phyloP scores from a whole-genome alignment of 257 asterid species.

The Salvia miltiorrhiza region DNA sequence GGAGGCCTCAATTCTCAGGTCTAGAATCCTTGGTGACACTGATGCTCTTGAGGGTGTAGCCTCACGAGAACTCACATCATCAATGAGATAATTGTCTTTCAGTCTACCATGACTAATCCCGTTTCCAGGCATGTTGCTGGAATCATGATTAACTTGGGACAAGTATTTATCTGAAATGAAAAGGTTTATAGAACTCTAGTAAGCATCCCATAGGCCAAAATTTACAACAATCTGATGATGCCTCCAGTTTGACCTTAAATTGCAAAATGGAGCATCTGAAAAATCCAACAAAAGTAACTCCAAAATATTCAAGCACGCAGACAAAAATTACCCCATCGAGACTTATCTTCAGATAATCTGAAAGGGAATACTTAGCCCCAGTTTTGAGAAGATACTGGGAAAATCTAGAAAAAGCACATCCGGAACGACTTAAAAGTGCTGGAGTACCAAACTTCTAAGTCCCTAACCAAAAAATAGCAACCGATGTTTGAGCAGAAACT shows the following conservation, averaged over 20 bases:
- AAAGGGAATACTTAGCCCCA: neutral
- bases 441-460: too few species aligned
- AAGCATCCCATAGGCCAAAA: constrained; percentile 8
- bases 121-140: constrained; percentile 47
- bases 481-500: neutral
- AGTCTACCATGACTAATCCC: constrained; percentile 47
- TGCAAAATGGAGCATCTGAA: neutral
- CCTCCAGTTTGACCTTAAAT: neutral
- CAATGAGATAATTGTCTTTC: constrained; percentile 47
- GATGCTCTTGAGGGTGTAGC: constrained; percentile 38
- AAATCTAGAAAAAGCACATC: neutral
- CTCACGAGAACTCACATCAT: constrained; percentile 45
- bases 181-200: constrained; percentile 20
- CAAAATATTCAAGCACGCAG: neutral
- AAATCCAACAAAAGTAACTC: neutral
- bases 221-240: neutral
- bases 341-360: constrained; percentile 8
- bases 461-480: too few species aligned
- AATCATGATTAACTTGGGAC: constrained; percentile 59
- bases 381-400: neutral
- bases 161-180: constrained; percentile 69
- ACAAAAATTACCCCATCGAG: neutral
- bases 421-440: too few species aligned
- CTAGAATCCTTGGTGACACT: constrained; percentile 47
- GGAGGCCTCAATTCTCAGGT: constrained; percentile 59